These are phyloP conservation scores for Sporodiniella umbellata DNA, from an alignment of 371 early-diverging fungal species.

Conservation along the genomic window DNA sequence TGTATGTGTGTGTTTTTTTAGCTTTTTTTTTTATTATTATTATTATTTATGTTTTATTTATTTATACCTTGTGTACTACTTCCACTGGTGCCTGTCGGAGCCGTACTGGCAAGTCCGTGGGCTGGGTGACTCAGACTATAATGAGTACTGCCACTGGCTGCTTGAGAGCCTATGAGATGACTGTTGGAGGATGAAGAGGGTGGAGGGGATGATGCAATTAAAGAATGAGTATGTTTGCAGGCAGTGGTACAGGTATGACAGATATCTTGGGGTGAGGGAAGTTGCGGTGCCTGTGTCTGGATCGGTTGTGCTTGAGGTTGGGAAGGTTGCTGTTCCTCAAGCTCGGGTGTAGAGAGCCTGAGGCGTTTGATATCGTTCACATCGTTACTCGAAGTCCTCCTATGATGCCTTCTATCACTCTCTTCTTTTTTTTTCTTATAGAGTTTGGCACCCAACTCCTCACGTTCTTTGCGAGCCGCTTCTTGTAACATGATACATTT, in stretches of 20 bases:
- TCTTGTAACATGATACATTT: slow-evolving; percentile 74
- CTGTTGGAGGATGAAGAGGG: too few species aligned
- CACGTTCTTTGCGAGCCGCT: slow-evolving; percentile 52
- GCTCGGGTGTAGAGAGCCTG: slow-evolving; percentile 30
- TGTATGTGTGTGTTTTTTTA: slow-evolving; percentile 3
- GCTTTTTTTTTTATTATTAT: too few species aligned
- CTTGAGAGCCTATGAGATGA: too few species aligned
- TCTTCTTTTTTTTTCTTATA: slow-evolving; percentile 20
- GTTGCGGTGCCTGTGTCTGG: slow-evolving; percentile 9
- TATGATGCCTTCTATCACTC: slow-evolving; percentile 35
- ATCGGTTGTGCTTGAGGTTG: not conserved
- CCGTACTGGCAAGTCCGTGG: too few species aligned
- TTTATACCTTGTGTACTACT: too few species aligned
- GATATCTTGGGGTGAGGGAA: not conserved
- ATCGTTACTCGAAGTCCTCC: slow-evolving; percentile 50
- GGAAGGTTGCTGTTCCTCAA: slow-evolving; percentile 6
- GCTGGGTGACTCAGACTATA: too few species aligned
- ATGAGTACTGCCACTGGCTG: too few species aligned
- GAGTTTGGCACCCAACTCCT: slow-evolving; percentile 35
- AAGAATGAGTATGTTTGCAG: too few species aligned
- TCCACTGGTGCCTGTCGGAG: too few species aligned
- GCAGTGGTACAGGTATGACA: too few species aligned
- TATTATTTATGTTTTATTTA: too few species aligned
- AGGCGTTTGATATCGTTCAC: slow-evolving; percentile 43
- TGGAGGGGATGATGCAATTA: too few species aligned